Evolutionary conservation across 345 rosid species (phyloP).

Genomic region (Carallia pectinifolia): DNA sequence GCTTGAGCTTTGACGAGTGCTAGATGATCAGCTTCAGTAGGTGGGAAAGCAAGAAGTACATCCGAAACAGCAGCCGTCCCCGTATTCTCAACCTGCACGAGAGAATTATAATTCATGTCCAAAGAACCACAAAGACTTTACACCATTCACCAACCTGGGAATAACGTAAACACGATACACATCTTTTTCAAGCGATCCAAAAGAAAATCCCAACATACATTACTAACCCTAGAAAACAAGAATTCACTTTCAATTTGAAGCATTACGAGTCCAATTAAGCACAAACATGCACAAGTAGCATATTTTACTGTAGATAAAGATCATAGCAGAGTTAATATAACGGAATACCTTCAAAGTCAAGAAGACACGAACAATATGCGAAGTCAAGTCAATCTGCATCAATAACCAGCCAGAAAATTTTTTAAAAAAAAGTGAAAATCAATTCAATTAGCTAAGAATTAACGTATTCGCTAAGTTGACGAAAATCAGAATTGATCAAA

Average conservation of each 20-base stretch:
- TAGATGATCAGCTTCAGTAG: constrained; percentile 60
- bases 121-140: not conserved
- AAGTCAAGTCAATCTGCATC: constrained; percentile 87
- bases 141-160: too few species aligned
- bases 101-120: constrained; percentile 10
- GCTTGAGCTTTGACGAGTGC: constrained; percentile 78
- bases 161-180: not conserved
- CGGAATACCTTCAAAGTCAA: constrained; percentile 78
- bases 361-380: constrained; percentile 80
- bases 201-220: too few species aligned
- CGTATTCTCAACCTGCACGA: constrained; percentile 68
- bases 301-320: too few species aligned
- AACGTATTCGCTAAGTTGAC: not conserved
- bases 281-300: too few species aligned
- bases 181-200: not conserved
- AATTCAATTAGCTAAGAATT: not conserved
- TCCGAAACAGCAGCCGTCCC: constrained; percentile 65
- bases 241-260: too few species aligned
- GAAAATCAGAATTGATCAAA: not conserved
- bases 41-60: constrained; percentile 83
- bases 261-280: too few species aligned
- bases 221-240: too few species aligned
- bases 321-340: constrained; percentile 1
- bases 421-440: not conserved
- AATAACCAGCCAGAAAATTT: constrained; percentile 14